Conservation (phyloP, 2,329 filamentous ascomycete genomes). For the Calycina herbarum region DNA sequence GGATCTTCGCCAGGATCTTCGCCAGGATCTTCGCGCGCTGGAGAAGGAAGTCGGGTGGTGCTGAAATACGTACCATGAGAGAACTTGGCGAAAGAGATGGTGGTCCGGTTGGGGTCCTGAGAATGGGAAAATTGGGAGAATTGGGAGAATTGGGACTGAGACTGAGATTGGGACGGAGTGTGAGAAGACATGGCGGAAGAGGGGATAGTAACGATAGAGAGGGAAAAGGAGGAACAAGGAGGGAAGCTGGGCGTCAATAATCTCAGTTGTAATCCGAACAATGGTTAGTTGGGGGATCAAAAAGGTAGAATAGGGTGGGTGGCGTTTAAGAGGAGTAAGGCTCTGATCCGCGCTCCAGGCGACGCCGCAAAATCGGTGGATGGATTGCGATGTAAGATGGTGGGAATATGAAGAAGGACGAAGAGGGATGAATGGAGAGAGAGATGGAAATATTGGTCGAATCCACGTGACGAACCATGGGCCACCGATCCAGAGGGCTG, state of each 20-base stretch:
- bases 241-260: conserved; percentile 4
- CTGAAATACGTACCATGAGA: conserved; percentile 26
- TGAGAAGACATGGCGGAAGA: conserved; percentile 6
- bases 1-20: too few relatives aligned
- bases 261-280: conserved; percentile 7
- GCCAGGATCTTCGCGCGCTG: too few relatives aligned
- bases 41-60: too few relatives aligned
- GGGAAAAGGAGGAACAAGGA: not conserved
- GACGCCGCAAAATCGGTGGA: conserved; percentile 1
- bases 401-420: not conserved
- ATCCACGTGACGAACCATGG: not conserved
- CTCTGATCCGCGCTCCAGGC: conserved; percentile 1
- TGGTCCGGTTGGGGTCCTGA: conserved; percentile 23
- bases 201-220: not conserved
- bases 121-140: conserved; percentile 8
- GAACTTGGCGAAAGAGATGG: conserved; percentile 35
- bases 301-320: conserved; percentile 1
- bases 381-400: not conserved
- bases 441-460: not conserved
- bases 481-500: not conserved
- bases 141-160: not conserved
- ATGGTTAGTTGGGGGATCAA: conserved; percentile 11
- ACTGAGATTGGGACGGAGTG: conserved; percentile 15
- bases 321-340: not conserved
- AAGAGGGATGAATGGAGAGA: not conserved